These are phyloP conservation scores for Trametopsis cervina DNA, from an alignment of 768 basidiomycete species.

Conservation along the genomic window DNA sequence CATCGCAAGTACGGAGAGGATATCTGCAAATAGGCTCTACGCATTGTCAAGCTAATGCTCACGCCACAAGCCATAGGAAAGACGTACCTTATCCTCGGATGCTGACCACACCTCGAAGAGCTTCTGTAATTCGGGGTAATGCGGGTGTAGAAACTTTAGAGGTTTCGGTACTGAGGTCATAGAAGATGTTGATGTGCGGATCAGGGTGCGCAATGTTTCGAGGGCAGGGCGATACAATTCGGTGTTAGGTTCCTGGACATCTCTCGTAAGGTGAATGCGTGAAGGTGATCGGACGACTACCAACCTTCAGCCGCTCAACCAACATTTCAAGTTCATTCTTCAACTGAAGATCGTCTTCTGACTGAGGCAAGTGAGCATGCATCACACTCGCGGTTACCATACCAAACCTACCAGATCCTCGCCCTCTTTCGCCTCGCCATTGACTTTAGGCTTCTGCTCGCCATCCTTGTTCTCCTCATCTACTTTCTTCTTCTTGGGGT, in stretches of 20 bases:
- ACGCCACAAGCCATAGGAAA: neutral
- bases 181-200: conserved; percentile 93
- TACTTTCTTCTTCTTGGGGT: conserved; percentile 65
- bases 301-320: conserved; percentile 85
- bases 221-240: conserved; percentile 83
- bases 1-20: conserved; percentile 97
- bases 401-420: conserved; percentile 63
- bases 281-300: conserved; percentile 14
- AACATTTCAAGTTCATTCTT: conserved; percentile 96
- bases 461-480: conserved; percentile 40
- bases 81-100: conserved; percentile 68
- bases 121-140: conserved; percentile 80
- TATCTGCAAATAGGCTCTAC: conserved; percentile 92
- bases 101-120: conserved; percentile 77
- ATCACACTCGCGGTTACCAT: neutral
- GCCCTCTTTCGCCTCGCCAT: conserved; percentile 44
- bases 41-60: conserved; percentile 3
- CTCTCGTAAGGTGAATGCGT: conserved; percentile 3
- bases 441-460: conserved; percentile 22
- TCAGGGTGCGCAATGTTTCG: conserved; percentile 88
- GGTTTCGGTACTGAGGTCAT: conserved; percentile 99
- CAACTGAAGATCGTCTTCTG: conserved; percentile 91
- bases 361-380: conserved; percentile 36
- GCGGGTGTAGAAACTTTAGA: conserved; percentile 93
- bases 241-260: conserved; percentile 75